A percentile compares a stretch with the other conserved stretches of the same genome.
Conservation (phyloP, 2,329 filamentous ascomycete species). For the Byssothecium circinans region DNA sequence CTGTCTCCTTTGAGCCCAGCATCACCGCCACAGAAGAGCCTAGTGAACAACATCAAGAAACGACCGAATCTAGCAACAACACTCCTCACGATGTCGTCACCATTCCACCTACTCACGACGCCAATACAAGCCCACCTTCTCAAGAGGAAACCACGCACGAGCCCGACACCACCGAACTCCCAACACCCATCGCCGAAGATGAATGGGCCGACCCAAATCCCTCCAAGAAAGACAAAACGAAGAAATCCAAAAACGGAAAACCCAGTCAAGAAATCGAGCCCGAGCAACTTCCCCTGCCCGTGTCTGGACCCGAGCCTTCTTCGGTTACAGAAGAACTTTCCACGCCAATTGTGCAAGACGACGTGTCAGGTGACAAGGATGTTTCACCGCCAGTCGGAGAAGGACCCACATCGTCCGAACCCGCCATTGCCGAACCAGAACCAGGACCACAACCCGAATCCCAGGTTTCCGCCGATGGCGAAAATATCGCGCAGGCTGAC, state of each 20-base stretch:
- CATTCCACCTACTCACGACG: background rate
- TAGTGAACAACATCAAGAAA: background rate
- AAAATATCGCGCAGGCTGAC: background rate
- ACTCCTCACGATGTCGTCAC: background rate
- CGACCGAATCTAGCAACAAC: background rate
- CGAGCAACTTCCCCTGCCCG: background rate
- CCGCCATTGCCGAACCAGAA: background rate
- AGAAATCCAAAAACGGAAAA: slow-evolving; percentile 24
- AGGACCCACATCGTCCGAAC: background rate
- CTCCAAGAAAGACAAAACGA: slow-evolving; percentile 27
- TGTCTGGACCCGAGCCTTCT: background rate
- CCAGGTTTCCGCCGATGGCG: background rate
- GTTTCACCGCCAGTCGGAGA: background rate
- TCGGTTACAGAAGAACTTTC: background rate
- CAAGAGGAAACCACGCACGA: background rate
- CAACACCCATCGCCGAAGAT: slow-evolving; percentile 7
- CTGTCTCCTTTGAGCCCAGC: slow-evolving; percentile 2
- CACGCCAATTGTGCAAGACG: background rate
- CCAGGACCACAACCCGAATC: too few relatives aligned
- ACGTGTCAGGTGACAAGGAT: slow-evolving; percentile 2
- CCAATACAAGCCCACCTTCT: background rate
- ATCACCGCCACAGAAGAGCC: slow-evolving; percentile 2
- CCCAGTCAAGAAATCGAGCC: background rate
- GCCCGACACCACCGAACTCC: background rate
- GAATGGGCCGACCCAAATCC: slow-evolving; percentile 5